Conservation (phyloP, 805 yeast species). For the Lipomyces sp. region DNA sequence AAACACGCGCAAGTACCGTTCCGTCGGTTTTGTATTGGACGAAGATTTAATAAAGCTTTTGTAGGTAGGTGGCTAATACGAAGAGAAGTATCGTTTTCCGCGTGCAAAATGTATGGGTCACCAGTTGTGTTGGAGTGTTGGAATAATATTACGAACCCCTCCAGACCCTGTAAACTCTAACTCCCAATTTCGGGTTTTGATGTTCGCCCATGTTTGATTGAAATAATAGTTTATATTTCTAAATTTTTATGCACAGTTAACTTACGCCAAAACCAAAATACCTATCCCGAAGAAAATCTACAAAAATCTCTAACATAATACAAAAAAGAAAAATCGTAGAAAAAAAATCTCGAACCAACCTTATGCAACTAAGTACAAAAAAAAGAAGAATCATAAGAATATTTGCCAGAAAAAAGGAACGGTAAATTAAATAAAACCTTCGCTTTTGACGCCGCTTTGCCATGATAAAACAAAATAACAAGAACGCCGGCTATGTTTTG, state of each 20-base stretch:
- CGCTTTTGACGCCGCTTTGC: background rate
- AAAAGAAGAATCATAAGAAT: background rate
- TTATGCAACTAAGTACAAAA: background rate
- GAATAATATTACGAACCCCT: too few species aligned
- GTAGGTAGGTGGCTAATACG: too few species aligned
- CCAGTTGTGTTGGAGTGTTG: too few species aligned
- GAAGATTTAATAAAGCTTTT: too few species aligned
- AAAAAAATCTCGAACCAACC: background rate
- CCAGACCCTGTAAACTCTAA: too few species aligned
- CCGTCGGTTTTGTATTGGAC: too few species aligned
- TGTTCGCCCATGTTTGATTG: too few species aligned
- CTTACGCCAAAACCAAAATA: background rate
- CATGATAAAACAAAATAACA: background rate
- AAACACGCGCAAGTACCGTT: too few species aligned
- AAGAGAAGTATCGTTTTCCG: too few species aligned
- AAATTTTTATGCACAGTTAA: background rate
- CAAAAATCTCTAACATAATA: background rate
- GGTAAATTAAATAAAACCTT: background rate
- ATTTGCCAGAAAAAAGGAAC: background rate
- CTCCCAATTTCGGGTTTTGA: too few species aligned
- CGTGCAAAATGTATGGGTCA: too few species aligned
- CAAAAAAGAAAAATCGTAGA: background rate
- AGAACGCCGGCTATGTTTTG: background rate
- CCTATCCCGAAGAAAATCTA: too few species aligned
- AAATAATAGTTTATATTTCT: background rate